Conservation (phyloP, 2,329 filamentous ascomycete genomes). For the Grosmannia clavigera region DNA sequence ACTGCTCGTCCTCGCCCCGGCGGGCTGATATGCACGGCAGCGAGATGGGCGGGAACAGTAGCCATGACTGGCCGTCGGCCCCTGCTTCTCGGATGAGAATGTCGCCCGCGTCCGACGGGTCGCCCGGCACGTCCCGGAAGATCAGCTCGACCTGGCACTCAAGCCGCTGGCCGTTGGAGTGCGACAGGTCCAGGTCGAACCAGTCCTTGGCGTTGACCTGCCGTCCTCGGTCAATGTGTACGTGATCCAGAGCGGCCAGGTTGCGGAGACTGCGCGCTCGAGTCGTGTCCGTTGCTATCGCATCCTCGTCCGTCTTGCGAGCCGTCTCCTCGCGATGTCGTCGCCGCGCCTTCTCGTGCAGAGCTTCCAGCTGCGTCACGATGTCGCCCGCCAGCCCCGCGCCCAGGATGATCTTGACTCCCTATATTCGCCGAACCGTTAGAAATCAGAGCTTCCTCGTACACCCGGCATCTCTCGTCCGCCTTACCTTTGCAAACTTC, state of each 20-base stretch:
- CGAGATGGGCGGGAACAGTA: slow-evolving; percentile 84
- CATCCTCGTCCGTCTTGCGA: slow-evolving; percentile 70
- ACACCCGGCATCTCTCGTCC: background rate
- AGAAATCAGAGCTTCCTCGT: slow-evolving; percentile 12
- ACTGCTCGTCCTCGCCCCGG: slow-evolving; percentile 53
- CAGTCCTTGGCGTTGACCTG: slow-evolving; percentile 84
- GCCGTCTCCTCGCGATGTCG: slow-evolving; percentile 53
- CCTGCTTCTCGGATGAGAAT: slow-evolving; percentile 90
- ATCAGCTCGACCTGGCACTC: slow-evolving; percentile 83
- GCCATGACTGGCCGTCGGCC: slow-evolving; percentile 53
- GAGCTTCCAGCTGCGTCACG: slow-evolving; percentile 50
- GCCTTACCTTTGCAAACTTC: slow-evolving; percentile 62
- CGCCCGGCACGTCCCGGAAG: slow-evolving; percentile 65
- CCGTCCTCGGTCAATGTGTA: slow-evolving; percentile 61
- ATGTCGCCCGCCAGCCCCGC: slow-evolving; percentile 43
- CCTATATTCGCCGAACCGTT: slow-evolving; percentile 23
- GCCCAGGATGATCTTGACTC: slow-evolving; percentile 45
- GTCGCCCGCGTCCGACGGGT: slow-evolving; percentile 59
- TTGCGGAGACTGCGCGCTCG: slow-evolving; percentile 69
- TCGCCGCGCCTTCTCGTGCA: slow-evolving; percentile 66
- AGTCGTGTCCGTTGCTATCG: slow-evolving; percentile 68
- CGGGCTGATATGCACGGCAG: slow-evolving; percentile 65
- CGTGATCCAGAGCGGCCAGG: slow-evolving; percentile 55
- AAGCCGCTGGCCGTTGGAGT: slow-evolving; percentile 82
- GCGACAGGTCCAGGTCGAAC: slow-evolving; percentile 72